Base-by-base conservation (phyloP, 2,329 filamentous ascomycete genomes). In the Pseudogymnoascus sp. region DNA sequence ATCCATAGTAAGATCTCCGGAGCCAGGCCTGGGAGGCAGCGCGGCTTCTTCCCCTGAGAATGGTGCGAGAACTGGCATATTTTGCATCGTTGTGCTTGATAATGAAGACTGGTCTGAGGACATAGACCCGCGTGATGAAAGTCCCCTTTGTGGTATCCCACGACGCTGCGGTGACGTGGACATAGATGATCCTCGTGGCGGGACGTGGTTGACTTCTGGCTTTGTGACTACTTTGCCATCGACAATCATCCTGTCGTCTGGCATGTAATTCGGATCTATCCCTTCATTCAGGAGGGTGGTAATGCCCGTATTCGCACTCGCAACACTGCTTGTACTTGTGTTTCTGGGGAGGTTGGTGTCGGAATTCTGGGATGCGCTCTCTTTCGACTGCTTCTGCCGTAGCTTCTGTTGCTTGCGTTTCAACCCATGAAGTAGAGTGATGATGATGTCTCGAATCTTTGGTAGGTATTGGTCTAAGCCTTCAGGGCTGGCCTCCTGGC, bases 351-450 rank as follows among this genome's bases (percentile, higher is more conserved):
- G 38, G 16, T 64, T 42, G 28, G 44, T 37, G 7, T 72, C 72
- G 0, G 65, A 63, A 64, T 69, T 69, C 31, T 66, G 63, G 38
- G 28, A 33, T 11, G 62, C 40, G 6, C 66, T 66, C 59, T 87
- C 84, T 63, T 82, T 78, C 3, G 79, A 75, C 68, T 86, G 83
- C 67, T 83, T 86, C 70, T 87, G 84, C 28, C 85, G 79, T 70
- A 99, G 77, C 70, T 92, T 91, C 72, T 96, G 92, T 73, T 99
- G 94, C 75, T 99, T 99, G 75, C 93, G 88, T 79, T 99, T 99
- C 67, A 99, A 78, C 2, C 94, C 94, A 74, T 99, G 94, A 7
- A 99, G 83, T 31, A 99, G 81, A 73, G 96, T 97, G 75, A 99
- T 97, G 73, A 99, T 99, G 71, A 99, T 99, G 75, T 99, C 94